These are phyloP conservation scores for Crithidia thermophila DNA, from an alignment of 208 protist species.

Conservation along the genomic window DNA sequence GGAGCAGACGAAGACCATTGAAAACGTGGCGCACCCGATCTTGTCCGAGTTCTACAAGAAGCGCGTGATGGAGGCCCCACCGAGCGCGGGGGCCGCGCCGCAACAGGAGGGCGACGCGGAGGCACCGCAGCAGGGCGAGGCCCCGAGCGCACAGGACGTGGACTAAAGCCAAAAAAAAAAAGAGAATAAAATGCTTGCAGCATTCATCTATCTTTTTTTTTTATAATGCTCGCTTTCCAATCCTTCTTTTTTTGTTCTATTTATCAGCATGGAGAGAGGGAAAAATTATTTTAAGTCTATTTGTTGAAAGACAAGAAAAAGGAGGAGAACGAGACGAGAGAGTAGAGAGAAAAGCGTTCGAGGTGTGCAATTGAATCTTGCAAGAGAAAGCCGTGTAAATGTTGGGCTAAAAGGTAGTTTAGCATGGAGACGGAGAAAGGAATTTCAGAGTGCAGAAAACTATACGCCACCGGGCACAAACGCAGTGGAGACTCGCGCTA, in stretches of 20 bases:
- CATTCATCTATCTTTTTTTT: slow-evolving; percentile 3
- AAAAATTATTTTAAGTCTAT: too few species aligned
- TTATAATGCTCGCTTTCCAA: too few species aligned
- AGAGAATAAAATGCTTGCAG: background rate
- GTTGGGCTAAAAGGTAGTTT: too few species aligned
- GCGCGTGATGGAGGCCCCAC: slow-evolving; percentile 63
- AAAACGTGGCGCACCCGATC: slow-evolving; percentile 92
- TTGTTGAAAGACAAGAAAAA: background rate
- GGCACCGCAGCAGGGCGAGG: slow-evolving; percentile 9
- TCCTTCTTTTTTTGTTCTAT: background rate
- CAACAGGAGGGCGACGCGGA: slow-evolving; percentile 11
- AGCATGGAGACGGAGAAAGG: too few species aligned
- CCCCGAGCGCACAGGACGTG: slow-evolving; percentile 51
- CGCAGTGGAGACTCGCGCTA: slow-evolving; percentile 6
- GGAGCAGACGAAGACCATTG: slow-evolving; percentile 90
- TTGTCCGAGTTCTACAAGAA: slow-evolving; percentile 95
- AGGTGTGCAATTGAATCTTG: background rate
- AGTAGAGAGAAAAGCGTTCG: background rate
- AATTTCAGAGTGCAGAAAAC: too few species aligned
- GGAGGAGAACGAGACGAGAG: background rate
- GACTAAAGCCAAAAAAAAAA: slow-evolving; percentile 41
- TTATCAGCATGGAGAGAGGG: background rate
- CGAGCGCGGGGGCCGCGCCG: slow-evolving; percentile 18
- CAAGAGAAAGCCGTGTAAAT: too few species aligned
- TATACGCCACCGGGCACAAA: too few species aligned